Base-by-base conservation (phyloP, 192 early-diverging fungal genomes). In the Entophlyctis luteolus region DNA sequence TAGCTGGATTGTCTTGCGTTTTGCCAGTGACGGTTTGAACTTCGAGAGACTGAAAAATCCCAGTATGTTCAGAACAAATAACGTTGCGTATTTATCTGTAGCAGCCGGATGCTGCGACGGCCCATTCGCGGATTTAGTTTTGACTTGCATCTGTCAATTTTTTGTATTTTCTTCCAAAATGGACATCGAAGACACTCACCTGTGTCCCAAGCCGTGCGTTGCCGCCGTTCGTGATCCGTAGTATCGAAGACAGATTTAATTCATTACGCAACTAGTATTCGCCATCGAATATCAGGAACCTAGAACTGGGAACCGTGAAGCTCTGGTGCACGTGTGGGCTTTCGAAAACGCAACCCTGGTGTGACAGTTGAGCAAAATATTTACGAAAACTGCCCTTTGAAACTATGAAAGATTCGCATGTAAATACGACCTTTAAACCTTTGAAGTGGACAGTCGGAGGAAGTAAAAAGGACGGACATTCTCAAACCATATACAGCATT, bases 281-380 rank as follows among this genome's bases (percentile, higher is more conserved):
- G 20, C 70, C 70, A 31, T 48, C 65, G 28, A 71, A 34, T 32
- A 37, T 65, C 3, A 59, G 70, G 16, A 65, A 71, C 60, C 49
- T 71, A 5, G 3, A n/a, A 4, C n/a, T 56, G 18, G 70, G 70
- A 0, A 50, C 62, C 16, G 48, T 36, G 0, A 65, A 45, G 39
- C 70, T 62, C 0, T 71, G 70, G 70, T 71, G 70, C 35, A 71
- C 70, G 38, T 71, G 70, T 62, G 70, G 73, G 5, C 35, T 74
- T 32, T 56, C 50, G 38, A 74, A 74, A 39, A 74, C 59, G n/a
- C 73, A 74, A 42, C 73, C 73, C 5, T 74, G 73, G 73, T 74
- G 73, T 48, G 73, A 74, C 49, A 63, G 73, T 74, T 37, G 46
- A 45, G 39, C 62, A 34, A n/a, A 16, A 42, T 57, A 34, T 65